phyloP scores from a whole-genome alignment of 305 asterid species.

The Fraxinus sp. region DNA sequence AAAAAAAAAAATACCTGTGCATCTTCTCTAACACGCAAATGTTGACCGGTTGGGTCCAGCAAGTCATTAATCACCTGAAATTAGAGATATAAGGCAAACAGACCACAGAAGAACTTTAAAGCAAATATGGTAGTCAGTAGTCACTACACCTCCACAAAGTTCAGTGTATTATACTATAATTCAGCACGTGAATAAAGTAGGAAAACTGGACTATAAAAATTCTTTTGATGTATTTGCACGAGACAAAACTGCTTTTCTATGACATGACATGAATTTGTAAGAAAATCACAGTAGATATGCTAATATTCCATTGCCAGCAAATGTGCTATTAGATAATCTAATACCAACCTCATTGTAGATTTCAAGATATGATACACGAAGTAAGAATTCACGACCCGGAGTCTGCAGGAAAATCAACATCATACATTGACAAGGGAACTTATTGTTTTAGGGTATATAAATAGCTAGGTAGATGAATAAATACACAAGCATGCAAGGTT shows the following conservation, averaged over 20 bases:
- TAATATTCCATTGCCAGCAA: background rate
- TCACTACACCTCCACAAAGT: background rate
- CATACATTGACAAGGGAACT: slow-evolving; percentile 18
- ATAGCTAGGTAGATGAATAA: slow-evolving; percentile 18
- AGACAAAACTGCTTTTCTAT: slow-evolving; percentile 9
- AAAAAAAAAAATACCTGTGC: slow-evolving; percentile 63
- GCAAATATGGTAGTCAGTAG: background rate
- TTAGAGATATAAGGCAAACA: slow-evolving; percentile 18
- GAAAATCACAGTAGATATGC: background rate
- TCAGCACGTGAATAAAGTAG: background rate
- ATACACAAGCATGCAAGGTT: background rate
- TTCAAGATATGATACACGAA: slow-evolving; percentile 95
- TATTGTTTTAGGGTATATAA: slow-evolving; percentile 4
- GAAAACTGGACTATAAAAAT: background rate
- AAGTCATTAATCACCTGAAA: slow-evolving; percentile 92
- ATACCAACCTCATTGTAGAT: slow-evolving; percentile 94
- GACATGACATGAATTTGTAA: background rate
- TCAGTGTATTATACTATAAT: background rate
- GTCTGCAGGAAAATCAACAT: slow-evolving; percentile 59
- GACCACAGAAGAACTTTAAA: slow-evolving; percentile 5
- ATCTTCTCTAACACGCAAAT: slow-evolving; percentile 97
- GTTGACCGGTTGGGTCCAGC: slow-evolving; percentile 98
- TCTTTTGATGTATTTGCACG: background rate
- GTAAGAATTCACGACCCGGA: slow-evolving; percentile 96
- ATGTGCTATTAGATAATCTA: background rate